Conservation (phyloP, 2,329 filamentous ascomycete species). For the Beauveria asiatica region DNA sequence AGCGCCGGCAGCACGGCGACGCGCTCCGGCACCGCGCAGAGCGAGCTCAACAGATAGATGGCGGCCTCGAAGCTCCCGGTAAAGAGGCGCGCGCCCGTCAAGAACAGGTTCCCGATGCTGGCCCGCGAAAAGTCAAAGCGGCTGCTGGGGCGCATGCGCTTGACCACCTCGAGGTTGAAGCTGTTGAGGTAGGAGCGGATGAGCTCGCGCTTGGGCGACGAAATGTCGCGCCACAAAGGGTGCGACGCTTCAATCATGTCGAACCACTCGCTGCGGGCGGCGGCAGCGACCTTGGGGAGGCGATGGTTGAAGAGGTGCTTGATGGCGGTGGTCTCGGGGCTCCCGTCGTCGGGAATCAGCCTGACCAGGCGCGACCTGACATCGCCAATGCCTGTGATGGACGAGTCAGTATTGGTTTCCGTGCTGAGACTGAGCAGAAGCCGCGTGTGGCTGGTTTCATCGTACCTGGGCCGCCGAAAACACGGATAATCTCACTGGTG, state of each 20-base stretch:
- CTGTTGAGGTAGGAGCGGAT: slow-evolving; percentile 70
- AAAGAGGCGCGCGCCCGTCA: slow-evolving; percentile 81
- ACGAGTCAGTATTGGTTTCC: not conserved
- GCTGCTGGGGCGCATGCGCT: slow-evolving; percentile 62
- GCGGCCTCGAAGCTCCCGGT: slow-evolving; percentile 87
- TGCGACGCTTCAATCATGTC: slow-evolving; percentile 81
- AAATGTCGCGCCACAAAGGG: slow-evolving; percentile 61
- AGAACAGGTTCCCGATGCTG: slow-evolving; percentile 70
- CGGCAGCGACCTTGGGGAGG: slow-evolving; percentile 47
- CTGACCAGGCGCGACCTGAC: slow-evolving; percentile 64
- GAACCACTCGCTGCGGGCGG: slow-evolving; percentile 74
- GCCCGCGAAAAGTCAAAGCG: slow-evolving; percentile 72
- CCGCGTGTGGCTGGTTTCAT: not conserved
- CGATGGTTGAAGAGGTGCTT: slow-evolving; percentile 83
- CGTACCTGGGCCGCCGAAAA: slow-evolving; percentile 85
- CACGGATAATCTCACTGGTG: slow-evolving; percentile 85
- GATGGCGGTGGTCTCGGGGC: slow-evolving; percentile 63
- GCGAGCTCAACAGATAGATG: slow-evolving; percentile 80
- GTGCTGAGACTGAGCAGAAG: too few relatives aligned
- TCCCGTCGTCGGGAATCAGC: slow-evolving; percentile 62
- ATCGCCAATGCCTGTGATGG: slow-evolving; percentile 45
- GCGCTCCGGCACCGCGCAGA: slow-evolving; percentile 72
- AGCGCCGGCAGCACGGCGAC: slow-evolving; percentile 81
- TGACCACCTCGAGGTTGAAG: slow-evolving; percentile 70
- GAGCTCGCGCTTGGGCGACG: slow-evolving; percentile 65